Percentiles rank a stretch among this genome's conserved stretches.
phyloP scores from a whole-genome alignment of 192 early-diverging fungal species.

The Thamnidium elegans region DNA sequence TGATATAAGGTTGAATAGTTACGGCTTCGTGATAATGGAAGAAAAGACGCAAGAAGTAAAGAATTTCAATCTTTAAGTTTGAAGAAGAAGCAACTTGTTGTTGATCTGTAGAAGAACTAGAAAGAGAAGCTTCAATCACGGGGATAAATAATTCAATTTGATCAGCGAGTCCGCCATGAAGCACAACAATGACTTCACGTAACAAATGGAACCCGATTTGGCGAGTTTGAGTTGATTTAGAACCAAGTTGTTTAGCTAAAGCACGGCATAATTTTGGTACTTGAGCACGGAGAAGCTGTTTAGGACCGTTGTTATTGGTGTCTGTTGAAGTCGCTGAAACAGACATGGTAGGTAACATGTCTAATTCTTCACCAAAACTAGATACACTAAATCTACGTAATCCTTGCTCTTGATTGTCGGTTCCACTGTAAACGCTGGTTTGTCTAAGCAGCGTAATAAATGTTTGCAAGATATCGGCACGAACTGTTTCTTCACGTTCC shows the following conservation, averaged over 20 bases:
- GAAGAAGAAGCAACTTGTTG: slow-evolving; percentile 64
- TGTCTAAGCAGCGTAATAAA: slow-evolving; percentile 65
- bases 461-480: slow-evolving; percentile 72
- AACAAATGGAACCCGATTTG: slow-evolving; percentile 74
- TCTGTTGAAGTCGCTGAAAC: not conserved
- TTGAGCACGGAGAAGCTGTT: slow-evolving; percentile 53
- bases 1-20: slow-evolving; percentile 56
- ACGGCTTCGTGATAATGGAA: slow-evolving; percentile 59
- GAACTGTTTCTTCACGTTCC: slow-evolving; percentile 84
- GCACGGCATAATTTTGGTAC: slow-evolving; percentile 66
- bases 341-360: not conserved
- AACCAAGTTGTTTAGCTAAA: slow-evolving; percentile 64
- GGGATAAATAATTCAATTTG: slow-evolving; percentile 64
- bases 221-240: slow-evolving; percentile 72
- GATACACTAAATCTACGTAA: not conserved
- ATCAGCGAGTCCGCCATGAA: slow-evolving; percentile 71
- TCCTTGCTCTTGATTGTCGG: slow-evolving; percentile 1
- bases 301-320: slow-evolving; percentile 26
- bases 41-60: slow-evolving; percentile 69
- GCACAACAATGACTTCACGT: slow-evolving; percentile 62
- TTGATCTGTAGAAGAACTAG: slow-evolving; percentile 46
- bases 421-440: slow-evolving; percentile 48
- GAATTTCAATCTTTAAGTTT: slow-evolving; percentile 81
- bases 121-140: slow-evolving; percentile 67
- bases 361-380: not conserved